phyloP scores from a whole-genome alignment of 2,329 filamentous ascomycete species.

The Chaetomium sp. region DNA sequence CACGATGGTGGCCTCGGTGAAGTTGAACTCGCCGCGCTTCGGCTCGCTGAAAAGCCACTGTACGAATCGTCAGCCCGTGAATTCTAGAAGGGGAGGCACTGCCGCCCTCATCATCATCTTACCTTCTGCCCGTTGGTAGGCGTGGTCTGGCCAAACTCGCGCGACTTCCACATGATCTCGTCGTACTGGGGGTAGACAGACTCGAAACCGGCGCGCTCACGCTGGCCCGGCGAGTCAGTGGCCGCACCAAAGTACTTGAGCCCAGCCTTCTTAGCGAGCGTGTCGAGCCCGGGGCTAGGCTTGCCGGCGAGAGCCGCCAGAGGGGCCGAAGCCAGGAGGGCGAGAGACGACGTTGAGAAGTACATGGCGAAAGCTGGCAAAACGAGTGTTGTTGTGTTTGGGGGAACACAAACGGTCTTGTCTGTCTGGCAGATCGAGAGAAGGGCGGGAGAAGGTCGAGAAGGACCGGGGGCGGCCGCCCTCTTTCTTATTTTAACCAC shows the following conservation, averaged over 20 bases:
- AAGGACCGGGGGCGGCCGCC: no score
- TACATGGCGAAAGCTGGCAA: slow-evolving; percentile 15
- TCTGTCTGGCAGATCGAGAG: no score
- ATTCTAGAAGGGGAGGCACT: background rate
- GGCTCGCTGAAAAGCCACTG: slow-evolving; percentile 56
- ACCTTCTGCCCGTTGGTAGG: slow-evolving; percentile 51
- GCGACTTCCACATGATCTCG: slow-evolving; percentile 44
- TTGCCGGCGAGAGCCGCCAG: slow-evolving; percentile 14
- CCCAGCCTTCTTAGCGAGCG: slow-evolving; percentile 43
- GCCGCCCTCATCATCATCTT: background rate
- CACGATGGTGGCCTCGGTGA: slow-evolving; percentile 49
- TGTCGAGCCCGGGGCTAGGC: slow-evolving; percentile 17
- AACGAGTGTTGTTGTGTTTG: background rate
- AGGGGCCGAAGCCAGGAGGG: slow-evolving; percentile 12
- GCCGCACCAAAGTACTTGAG: slow-evolving; percentile 57
- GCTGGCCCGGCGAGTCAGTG: slow-evolving; percentile 44
- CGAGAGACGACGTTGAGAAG: slow-evolving; percentile 16
- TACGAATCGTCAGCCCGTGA: background rate
- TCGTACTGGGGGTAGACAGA: slow-evolving; percentile 48
- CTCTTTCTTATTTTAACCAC: no score
- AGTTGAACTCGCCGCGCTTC: slow-evolving; percentile 52
- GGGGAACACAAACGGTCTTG: background rate
- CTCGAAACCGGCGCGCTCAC: slow-evolving; percentile 40
- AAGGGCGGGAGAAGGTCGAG: no score
- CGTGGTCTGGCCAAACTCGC: slow-evolving; percentile 57